Evolutionary conservation across 2,329 filamentous ascomycete species (phyloP).

Genomic region (Trichoderma afroharzianum): DNA sequence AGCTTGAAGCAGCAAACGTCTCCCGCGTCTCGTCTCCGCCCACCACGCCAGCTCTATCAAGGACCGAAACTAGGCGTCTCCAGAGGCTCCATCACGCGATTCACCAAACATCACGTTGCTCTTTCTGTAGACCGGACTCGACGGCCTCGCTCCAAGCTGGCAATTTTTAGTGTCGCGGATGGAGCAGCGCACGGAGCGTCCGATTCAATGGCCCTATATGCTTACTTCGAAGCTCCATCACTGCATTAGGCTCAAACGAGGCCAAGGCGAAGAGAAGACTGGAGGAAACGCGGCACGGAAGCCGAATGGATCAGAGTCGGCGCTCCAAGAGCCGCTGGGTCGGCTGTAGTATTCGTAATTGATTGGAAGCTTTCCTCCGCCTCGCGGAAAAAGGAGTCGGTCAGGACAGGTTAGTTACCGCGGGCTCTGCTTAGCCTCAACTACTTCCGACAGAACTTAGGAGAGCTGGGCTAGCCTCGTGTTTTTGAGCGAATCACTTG

Average conservation of each 20-base stretch:
- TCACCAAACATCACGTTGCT: neutral
- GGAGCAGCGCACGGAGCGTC: conserved; percentile 4
- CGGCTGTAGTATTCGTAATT: neutral
- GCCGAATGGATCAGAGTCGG: neutral
- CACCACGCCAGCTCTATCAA: neutral
- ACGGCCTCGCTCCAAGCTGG: neutral
- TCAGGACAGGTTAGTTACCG: neutral
- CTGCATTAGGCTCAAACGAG: conserved; percentile 3
- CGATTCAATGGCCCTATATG: neutral
- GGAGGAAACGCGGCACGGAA: neutral
- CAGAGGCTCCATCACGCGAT: neutral
- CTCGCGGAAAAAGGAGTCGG: neutral
- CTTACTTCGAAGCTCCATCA: conserved; percentile 5
- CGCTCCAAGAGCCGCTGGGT: neutral
- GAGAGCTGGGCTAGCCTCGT: neutral
- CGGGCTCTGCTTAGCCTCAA: neutral
- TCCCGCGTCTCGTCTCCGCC: neutral
- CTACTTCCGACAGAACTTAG: neutral
- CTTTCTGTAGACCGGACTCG: neutral
- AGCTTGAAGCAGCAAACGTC: neutral
- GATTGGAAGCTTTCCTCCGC: neutral
- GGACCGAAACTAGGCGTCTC: neutral
- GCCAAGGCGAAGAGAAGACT: neutral
- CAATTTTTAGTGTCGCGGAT: neutral
- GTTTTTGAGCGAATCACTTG: neutral